Conservation (phyloP, 306 rosid genomes). For the Trichosanthes cucumerina region DNA sequence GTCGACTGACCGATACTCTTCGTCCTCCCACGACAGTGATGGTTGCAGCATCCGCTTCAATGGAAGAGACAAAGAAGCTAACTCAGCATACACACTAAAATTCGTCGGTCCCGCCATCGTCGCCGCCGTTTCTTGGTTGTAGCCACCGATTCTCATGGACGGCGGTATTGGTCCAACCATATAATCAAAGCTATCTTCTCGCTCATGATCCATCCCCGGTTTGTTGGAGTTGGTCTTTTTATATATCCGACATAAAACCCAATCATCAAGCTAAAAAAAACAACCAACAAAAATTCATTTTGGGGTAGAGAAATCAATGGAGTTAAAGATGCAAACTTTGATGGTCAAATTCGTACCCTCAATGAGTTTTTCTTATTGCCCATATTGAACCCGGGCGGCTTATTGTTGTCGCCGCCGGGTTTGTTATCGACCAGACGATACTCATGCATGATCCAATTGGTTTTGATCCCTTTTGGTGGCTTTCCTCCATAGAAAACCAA, state of each 20-base stretch:
- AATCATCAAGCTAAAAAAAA: constrained; percentile 64
- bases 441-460: constrained; percentile 98
- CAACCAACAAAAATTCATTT: background rate
- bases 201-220: constrained; percentile 37
- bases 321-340: background rate
- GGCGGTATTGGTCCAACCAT: constrained; percentile 37
- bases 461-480: constrained; percentile 83
- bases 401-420: constrained; percentile 14
- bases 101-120: background rate
- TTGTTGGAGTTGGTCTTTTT: constrained; percentile 66
- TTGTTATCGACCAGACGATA: constrained; percentile 64
- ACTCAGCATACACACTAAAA: background rate
- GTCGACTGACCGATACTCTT: constrained; percentile 18
- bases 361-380: constrained; percentile 85
- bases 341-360: constrained; percentile 35
- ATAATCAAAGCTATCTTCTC: constrained; percentile 52
- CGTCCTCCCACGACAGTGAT: constrained; percentile 44
- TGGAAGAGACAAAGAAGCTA: constrained; percentile 19
- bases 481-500: constrained; percentile 92
- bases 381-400: constrained; percentile 64
- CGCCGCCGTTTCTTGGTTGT: constrained; percentile 24
- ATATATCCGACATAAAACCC: constrained; percentile 94
- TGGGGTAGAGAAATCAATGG: background rate
- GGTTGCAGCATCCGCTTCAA: constrained; percentile 40
- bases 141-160: constrained; percentile 22